Conservation (phyloP, 2,329 filamentous ascomycete species). For the Fusarium sp. region DNA sequence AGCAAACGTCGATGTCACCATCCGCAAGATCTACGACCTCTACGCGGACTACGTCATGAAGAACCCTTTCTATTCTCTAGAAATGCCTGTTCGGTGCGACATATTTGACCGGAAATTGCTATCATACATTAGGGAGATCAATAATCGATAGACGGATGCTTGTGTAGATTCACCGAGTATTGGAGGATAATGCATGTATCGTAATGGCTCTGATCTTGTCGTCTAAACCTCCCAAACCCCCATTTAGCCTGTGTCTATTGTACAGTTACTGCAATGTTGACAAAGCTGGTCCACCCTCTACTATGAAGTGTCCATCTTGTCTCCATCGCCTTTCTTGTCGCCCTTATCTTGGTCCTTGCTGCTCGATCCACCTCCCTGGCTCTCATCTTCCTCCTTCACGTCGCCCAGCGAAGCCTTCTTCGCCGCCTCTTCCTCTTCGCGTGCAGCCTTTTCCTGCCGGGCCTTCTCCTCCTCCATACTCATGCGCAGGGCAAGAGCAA, state of each 20-base stretch:
- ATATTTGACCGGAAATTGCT: slow-evolving; percentile 89
- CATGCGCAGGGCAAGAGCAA: slow-evolving; percentile 94
- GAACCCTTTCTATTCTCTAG: slow-evolving; percentile 97
- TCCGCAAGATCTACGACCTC: slow-evolving; percentile 88
- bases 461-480: slow-evolving; percentile 98
- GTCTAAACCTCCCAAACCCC: slow-evolving; percentile 36
- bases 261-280: slow-evolving; percentile 48
- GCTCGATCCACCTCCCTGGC: slow-evolving; percentile 56
- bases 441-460: slow-evolving; percentile 84
- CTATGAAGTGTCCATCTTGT: slow-evolving; percentile 87
- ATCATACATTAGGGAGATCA: slow-evolving; percentile 80
- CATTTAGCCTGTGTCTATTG: slow-evolving; percentile 43
- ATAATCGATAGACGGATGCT: slow-evolving; percentile 58
- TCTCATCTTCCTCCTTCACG: slow-evolving; percentile 81
- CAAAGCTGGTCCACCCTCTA: slow-evolving; percentile 46
- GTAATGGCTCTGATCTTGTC: slow-evolving; percentile 41
- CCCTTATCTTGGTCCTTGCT: slow-evolving; percentile 76
- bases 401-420: slow-evolving; percentile 80
- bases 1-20: slow-evolving; percentile 83
- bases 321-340: slow-evolving; percentile 72
- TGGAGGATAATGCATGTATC: slow-evolving; percentile 26
- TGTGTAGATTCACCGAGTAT: slow-evolving; percentile 25
- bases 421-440: slow-evolving; percentile 75
- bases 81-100: slow-evolving; percentile 97
- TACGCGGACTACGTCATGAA: slow-evolving; percentile 99